A percentile compares a stretch with the other conserved stretches of the same genome.
Conservation (phyloP, 2,329 filamentous ascomycete species). For the Didymella lethalis region DNA sequence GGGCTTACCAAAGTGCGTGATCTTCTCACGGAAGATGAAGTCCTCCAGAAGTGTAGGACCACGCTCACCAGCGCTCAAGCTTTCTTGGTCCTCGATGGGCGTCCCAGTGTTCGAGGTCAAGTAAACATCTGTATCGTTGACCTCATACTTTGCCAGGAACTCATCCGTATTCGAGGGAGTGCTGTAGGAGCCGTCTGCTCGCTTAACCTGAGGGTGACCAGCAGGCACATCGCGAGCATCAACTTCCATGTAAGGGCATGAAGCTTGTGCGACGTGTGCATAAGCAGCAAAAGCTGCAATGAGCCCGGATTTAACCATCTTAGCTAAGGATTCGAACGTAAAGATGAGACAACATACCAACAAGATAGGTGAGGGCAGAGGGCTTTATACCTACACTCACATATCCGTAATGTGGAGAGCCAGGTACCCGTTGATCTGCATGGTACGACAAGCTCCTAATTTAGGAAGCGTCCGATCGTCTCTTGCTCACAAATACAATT, state of each 20-base stretch:
- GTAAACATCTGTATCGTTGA: slow-evolving; percentile 48
- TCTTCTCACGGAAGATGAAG: slow-evolving; percentile 75
- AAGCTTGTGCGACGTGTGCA: slow-evolving; percentile 32
- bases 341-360: not conserved
- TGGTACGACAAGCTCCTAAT: slow-evolving; percentile 8
- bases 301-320: slow-evolving; percentile 36
- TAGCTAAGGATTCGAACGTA: slow-evolving; percentile 16
- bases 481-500: slow-evolving; percentile 14
- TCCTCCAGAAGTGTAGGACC: slow-evolving; percentile 76
- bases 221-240: slow-evolving; percentile 41
- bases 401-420: slow-evolving; percentile 2
- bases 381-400: slow-evolving; percentile 24
- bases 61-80: slow-evolving; percentile 70
- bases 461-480: slow-evolving; percentile 8
- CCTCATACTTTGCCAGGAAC: slow-evolving; percentile 48
- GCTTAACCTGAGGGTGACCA: slow-evolving; percentile 40
- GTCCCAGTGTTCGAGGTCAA: slow-evolving; percentile 72
- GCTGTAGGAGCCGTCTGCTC: slow-evolving; percentile 29
- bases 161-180: slow-evolving; percentile 38
- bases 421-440: slow-evolving; percentile 4
- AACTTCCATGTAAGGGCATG: slow-evolving; percentile 50
- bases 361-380: slow-evolving; percentile 6
- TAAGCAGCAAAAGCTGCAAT: slow-evolving; percentile 39
- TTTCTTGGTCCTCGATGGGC: slow-evolving; percentile 71
- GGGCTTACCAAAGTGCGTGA: slow-evolving; percentile 30